Base-by-base conservation (phyloP, 2,329 filamentous ascomycete genomes). In the Atkinsonella texensis region DNA sequence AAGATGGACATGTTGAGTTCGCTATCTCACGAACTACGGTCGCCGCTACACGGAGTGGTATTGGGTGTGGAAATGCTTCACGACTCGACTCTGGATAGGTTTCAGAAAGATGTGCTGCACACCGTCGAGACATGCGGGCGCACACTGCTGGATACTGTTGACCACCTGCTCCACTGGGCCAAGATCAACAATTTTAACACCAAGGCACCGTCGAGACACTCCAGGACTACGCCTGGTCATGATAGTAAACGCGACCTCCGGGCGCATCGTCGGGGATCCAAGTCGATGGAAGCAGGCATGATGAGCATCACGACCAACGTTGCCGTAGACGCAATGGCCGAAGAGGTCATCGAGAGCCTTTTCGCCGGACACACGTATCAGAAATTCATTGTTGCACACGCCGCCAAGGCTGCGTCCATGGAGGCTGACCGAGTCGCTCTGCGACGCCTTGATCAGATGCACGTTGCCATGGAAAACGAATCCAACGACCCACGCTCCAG, bases 11-110 rank as follows among this genome's bases (percentile, higher is more conserved):
- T 81, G 39, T 70, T 84, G 8, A 75, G 76, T 0, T 81, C 75
- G 0, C 72, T 84, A 5, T 80, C 75, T 2, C 80, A 84, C 57
- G 80, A 84, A 59, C 62, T 84, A 12, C 70, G 80, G 7, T 80
- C 75, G 2, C 80, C 80, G 0, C 65, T 84, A 0, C 80, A 84
- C 52, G 80, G 80, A 2, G 74, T 83, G 32, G 63, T 83, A 0
- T 73, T 76, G 0, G 77, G 68, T 50, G 68, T 71, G 1, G 77
- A 80, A 55, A 61, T 81, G 6, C 58, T 83, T 0, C 69, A 72
- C 4, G 76, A 80, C n/a, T 77, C 75, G 0, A 52, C 63, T 0
- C 65, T 80, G 23, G 69, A 67, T 40, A 66, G 68, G 2, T 67
- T 70, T 4, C 76, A 79, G 55, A 64, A 66, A 2, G 70, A 73